Percentiles rank a stretch among this genome's conserved stretches.
These are phyloP conservation scores for Ceratocystis cacaofunesta DNA, from an alignment of 2,329 filamentous ascomycete species.

Conservation along the genomic window DNA sequence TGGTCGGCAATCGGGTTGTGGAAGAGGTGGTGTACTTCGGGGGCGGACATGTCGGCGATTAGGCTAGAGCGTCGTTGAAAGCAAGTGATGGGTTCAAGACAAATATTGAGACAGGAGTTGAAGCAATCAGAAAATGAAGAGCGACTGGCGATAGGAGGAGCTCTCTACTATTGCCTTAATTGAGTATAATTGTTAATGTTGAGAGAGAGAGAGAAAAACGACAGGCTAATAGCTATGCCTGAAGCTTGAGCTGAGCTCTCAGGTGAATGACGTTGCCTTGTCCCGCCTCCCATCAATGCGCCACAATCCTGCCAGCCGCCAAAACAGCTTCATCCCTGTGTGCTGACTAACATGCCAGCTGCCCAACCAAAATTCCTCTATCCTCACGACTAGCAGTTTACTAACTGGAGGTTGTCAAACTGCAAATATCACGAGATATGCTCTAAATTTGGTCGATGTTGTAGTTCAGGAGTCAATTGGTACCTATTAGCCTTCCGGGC, in stretches of 20 bases:
- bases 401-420: too few relatives aligned
- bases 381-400: background rate
- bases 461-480: background rate
- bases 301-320: slow-evolving; percentile 5
- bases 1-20: slow-evolving; percentile 94
- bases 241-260: slow-evolving; percentile 15
- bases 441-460: background rate
- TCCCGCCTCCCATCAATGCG: background rate
- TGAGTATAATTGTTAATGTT: background rate
- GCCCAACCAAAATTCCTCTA: background rate
- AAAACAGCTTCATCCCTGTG: background rate
- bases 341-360: slow-evolving; percentile 15
- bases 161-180: slow-evolving; percentile 78
- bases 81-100: slow-evolving; percentile 18
- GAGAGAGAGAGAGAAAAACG: background rate
- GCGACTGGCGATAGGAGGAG: slow-evolving; percentile 33
- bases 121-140: background rate
- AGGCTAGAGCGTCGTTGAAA: slow-evolving; percentile 21
- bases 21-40: slow-evolving; percentile 93
- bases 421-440: background rate
- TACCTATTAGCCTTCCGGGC: background rate
- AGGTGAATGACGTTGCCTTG: slow-evolving; percentile 17
- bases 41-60: slow-evolving; percentile 49
- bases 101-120: too few relatives aligned
- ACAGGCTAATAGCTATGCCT: slow-evolving; percentile 4